A percentile compares a stretch with the other conserved stretches of the same genome.
Evolutionary conservation across 305 asterid species (phyloP).

Genomic region (Rubia balearica): DNA sequence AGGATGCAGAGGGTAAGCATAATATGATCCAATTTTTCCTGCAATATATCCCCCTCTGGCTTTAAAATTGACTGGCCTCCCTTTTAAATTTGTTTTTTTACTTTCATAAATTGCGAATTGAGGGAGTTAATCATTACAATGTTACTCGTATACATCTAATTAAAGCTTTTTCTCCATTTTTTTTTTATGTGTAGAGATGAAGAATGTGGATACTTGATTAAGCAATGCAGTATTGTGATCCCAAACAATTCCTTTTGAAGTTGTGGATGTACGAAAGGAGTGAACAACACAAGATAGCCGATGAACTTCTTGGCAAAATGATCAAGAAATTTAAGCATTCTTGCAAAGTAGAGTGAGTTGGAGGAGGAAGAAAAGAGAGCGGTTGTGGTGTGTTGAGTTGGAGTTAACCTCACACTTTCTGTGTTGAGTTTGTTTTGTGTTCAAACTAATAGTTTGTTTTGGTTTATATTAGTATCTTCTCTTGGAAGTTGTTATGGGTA

Average conservation of each 20-base stretch:
- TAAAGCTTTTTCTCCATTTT: too few relatives aligned
- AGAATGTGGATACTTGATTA: slow-evolving; percentile 3
- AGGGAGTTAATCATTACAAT: too few relatives aligned
- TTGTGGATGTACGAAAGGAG: slow-evolving; percentile 83
- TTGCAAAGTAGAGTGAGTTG: slow-evolving; percentile 46
- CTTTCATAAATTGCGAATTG: too few relatives aligned
- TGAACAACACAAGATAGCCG: slow-evolving; percentile 59
- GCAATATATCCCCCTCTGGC: neutral
- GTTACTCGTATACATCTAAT: too few relatives aligned
- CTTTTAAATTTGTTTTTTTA: neutral
- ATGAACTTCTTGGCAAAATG: slow-evolving; percentile 77
- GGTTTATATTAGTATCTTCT: too few relatives aligned
- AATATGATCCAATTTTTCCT: neutral
- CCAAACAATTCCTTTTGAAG: slow-evolving; percentile 75
- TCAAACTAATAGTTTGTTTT: too few relatives aligned
- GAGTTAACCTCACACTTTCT: too few relatives aligned
- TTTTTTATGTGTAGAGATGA: too few relatives aligned
- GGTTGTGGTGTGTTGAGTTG: too few relatives aligned
- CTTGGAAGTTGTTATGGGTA: too few relatives aligned
- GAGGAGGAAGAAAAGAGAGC: too few relatives aligned
- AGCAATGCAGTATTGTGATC: slow-evolving; percentile 83
- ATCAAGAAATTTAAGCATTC: slow-evolving; percentile 75
- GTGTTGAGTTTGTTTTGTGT: too few relatives aligned
- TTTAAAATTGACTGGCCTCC: slow-evolving; percentile 15
- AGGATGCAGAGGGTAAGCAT: slow-evolving; percentile 82